phyloP scores from a whole-genome alignment of 306 rosid genomes.

The Carpinus viminea region DNA sequence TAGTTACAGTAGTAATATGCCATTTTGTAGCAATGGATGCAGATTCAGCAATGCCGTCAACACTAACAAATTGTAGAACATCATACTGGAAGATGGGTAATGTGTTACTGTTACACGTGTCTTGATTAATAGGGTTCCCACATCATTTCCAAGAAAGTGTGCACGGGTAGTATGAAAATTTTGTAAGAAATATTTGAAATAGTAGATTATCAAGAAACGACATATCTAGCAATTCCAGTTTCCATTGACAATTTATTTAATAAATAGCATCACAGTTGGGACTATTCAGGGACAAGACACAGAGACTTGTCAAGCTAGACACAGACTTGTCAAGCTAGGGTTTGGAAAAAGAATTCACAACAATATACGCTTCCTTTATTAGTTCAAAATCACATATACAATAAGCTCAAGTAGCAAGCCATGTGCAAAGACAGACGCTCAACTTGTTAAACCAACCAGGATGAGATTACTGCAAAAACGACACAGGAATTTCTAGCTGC shows the following conservation, averaged over 20 bases:
- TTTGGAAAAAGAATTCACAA: neutral
- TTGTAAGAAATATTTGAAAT: neutral
- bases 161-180: neutral
- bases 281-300: neutral
- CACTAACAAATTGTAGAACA: neutral
- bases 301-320: neutral
- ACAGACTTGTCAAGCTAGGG: neutral
- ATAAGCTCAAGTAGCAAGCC: constrained; percentile 25
- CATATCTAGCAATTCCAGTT: neutral
- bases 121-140: neutral
- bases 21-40: neutral
- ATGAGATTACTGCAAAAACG: constrained; percentile 21
- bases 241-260: neutral
- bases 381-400: neutral
- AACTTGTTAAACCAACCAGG: constrained; percentile 28
- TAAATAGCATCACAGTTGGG: neutral
- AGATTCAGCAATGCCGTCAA: neutral
- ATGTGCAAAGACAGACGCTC: constrained; percentile 34
- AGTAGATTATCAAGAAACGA: neutral
- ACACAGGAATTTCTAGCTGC: neutral
- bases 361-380: neutral
- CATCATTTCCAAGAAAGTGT: neutral
- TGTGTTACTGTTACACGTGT: neutral
- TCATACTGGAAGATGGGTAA: neutral
- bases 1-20: neutral